These are phyloP conservation scores for Boletus reticulatus DNA, from an alignment of 768 basidiomycete genomes.

Conservation along the genomic window DNA sequence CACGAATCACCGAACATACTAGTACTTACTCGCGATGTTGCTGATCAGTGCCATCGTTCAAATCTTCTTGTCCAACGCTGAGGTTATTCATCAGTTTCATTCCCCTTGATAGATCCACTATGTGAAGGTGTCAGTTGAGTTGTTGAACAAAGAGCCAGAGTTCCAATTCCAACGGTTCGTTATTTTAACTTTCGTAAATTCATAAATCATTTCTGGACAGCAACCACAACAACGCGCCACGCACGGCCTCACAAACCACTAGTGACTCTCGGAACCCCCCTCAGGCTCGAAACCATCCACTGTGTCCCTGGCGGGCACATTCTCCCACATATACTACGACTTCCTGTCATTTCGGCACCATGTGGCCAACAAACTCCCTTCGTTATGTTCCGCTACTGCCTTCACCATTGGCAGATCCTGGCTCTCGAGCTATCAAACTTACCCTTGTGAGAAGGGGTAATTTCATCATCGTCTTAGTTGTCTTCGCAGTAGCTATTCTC, in stretches of 20 bases:
- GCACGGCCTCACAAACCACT: neutral
- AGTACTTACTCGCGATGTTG: too few species aligned
- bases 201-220: neutral
- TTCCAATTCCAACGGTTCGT: neutral
- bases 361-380: conserved; percentile 13
- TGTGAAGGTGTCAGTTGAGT: neutral
- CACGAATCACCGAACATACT: too few species aligned
- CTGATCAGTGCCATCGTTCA: too few species aligned
- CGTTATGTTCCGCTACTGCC: conserved; percentile 16
- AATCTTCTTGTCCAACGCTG: too few species aligned
- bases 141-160: neutral
- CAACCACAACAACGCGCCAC: neutral
- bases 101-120: neutral
- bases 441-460: conserved; percentile 3
- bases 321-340: neutral
- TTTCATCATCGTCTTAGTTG: conserved; percentile 2
- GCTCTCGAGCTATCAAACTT: conserved; percentile 3
- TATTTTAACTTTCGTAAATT: neutral
- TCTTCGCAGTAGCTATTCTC: conserved; percentile 9
- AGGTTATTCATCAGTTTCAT: neutral
- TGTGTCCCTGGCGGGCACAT: conserved; percentile 8
- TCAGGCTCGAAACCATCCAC: too few species aligned
- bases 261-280: neutral
- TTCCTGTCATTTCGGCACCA: neutral
- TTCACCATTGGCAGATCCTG: neutral